phyloP scores from a whole-genome alignment of 768 basidiomycete genomes.

The Mycena venus region DNA sequence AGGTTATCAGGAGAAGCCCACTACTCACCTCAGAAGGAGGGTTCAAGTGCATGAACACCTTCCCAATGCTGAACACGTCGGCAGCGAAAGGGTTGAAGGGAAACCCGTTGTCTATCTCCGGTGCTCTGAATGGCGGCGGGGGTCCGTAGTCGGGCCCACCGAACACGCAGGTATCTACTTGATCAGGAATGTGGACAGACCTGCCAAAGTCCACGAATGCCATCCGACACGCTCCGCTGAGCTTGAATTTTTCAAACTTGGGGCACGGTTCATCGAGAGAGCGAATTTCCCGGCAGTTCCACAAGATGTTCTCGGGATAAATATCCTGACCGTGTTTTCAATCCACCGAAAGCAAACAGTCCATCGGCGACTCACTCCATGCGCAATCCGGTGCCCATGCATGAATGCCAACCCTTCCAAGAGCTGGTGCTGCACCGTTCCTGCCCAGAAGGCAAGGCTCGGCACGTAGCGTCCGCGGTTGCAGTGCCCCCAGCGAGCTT shows the following conservation, averaged over 20 bases:
- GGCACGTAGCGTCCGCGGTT: neutral
- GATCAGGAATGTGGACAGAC: neutral
- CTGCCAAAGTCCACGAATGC: slow-evolving; percentile 3
- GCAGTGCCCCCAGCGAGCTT: neutral
- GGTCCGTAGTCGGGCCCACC: neutral
- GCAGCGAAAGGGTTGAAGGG: neutral
- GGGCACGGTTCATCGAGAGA: neutral
- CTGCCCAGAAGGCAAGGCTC: neutral
- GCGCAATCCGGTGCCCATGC: neutral
- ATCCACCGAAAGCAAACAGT: neutral
- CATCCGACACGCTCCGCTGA: neutral
- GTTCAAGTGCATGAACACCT: neutral
- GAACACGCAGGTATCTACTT: neutral
- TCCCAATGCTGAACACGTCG: slow-evolving; percentile 1
- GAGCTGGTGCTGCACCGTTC: neutral
- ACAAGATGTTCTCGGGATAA: neutral
- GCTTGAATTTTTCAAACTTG: neutral
- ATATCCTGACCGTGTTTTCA: neutral
- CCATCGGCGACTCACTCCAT: neutral
- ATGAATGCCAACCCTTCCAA: neutral
- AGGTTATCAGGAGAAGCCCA: neutral
- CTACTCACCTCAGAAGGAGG: neutral
- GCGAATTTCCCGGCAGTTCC: neutral
- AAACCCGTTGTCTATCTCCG: neutral
- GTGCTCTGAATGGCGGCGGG: neutral